phyloP scores from a whole-genome alignment of 345 rosid genomes.

The Eucalyptus rudis region DNA sequence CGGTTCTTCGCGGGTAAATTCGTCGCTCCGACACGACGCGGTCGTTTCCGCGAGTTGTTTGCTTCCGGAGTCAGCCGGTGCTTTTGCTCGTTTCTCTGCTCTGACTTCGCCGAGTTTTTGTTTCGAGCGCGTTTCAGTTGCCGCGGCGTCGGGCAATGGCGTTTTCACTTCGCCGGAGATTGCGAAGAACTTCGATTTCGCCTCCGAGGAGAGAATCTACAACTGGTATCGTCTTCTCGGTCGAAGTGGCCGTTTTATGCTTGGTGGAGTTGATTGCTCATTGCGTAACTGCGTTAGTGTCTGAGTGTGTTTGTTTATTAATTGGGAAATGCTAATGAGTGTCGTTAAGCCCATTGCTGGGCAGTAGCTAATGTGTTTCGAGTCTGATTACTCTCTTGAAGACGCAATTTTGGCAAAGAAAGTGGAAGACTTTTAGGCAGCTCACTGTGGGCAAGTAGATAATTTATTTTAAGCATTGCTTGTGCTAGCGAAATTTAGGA shows the following conservation, averaged over 20 bases:
- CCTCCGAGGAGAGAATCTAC: slow-evolving; percentile 83
- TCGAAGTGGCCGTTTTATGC: not conserved
- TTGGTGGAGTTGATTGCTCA: not conserved
- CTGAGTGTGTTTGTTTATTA: not conserved
- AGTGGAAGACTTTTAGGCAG: not conserved
- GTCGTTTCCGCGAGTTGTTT: not conserved
- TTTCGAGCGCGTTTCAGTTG: slow-evolving; percentile 20
- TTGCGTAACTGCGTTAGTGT: not conserved
- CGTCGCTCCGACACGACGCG: not conserved
- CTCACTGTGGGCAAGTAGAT: not conserved
- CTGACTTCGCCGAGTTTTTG: not conserved
- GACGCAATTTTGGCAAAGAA: not conserved
- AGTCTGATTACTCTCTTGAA: not conserved
- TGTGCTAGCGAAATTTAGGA: not conserved
- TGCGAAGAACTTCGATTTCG: slow-evolving; percentile 78
- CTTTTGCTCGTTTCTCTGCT: not conserved
- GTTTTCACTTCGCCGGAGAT: slow-evolving; percentile 64
- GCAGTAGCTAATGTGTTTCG: not conserved
- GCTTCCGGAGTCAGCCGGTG: not conserved
- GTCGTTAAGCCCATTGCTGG: not conserved
- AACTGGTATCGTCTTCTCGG: slow-evolving; percentile 41
- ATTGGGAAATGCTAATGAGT: not conserved
- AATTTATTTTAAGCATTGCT: not conserved
- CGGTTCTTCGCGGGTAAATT: slow-evolving; percentile 23
- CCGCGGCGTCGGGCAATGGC: slow-evolving; percentile 37